Evolutionary conservation across 495 filamentous ascomycete genomes (phyloP), one percentile per base, ranked within the genome.

Genomic region (Talaromyces trachyspermus): DNA sequence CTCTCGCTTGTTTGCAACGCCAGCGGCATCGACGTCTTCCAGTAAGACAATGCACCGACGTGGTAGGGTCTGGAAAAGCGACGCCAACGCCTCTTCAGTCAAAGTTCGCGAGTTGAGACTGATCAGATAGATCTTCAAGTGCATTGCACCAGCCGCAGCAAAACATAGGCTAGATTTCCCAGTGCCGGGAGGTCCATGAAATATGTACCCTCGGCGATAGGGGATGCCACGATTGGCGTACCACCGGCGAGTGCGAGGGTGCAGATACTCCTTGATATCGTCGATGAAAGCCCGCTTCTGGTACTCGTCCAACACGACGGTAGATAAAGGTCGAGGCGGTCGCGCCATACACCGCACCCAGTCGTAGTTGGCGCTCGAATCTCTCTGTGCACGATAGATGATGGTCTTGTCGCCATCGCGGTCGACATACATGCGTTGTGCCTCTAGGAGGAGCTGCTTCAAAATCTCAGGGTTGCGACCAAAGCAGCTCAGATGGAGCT

Each of bases 221-320:
- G 70, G 70, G 27, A 77, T 75, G 2, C 72, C 88, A 0, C 86
- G 74, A 40, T 81, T 80, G 0, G 84, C 79, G 52, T 92, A 92
- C 89, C 88, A 95, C 12, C 71, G 66, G 5, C 81, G 69, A 2
- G 84, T 89, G 2, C 72, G 68, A 0, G 85, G 82, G 48, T 88
- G 81, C 5, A 95, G 67, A 54, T 91, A 96, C 54, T 95, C 89
- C 62, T 89, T 88, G 60, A 95, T 86, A 61, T 96, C 91, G 12
- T 71, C 63, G 24, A 94, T 62, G 15, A 95, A 74, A 20, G 69
- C 72, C 8, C 79, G 60, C 66, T 95, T 96, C 61, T 88, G 79
- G 25, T 69, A 59, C 19, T 76, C 71, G 49, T 95, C 90, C 12
- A 96, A 68, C 2, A 92, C 81, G 0, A 95, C 90, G 0, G 90